Base-by-base conservation (phyloP, 805 yeast genomes). In the Hanseniaspora thailandica region DNA sequence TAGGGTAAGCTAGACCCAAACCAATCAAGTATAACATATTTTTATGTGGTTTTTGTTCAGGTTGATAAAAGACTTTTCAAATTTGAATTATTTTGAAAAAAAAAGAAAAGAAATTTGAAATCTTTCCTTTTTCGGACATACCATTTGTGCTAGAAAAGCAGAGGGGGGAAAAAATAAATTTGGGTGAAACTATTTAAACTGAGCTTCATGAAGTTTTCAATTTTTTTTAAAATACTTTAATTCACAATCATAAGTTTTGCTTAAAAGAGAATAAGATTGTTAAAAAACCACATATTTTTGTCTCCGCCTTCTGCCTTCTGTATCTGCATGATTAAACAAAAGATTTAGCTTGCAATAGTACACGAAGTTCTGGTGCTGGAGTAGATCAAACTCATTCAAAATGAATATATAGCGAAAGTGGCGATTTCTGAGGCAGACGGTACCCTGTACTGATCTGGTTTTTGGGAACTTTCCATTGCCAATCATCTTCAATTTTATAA, bases 1-100 rank as follows among this genome's bases (percentile, higher is more conserved):
- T 72, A 59, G 80, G 93, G 63, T 88, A 81, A 3, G 96, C 86
- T 45, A 90, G 76, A 3, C 98, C 98, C 53, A 90, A 72, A 13
- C 98, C 98, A 55, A 90, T 80, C 57, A 90, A 76, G 66, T 90
- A 93, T 45, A 90, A 73, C 97, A 93, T n/a, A n/a, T 90, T 50
- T 4, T 26, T 15, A 13, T 33, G 13, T 6, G 1, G 41, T 38
- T 26, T 9, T 47, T 20, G 20, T 36, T 10, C 10, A 19, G n/a
- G 28, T 35, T 28, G 34, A 26, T 46, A 20, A 34, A 9, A 9
- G 17, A 26, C 7, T 23, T 3, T 19, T 31, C n/a, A 15, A 12
- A 31, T 30, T 25, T 30, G 9, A 30, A 4, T 17, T 12, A 31
- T 30, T 17, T 25, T 30, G 5, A 7, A 12, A 31, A 19, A 45